Conservation (phyloP, 208 protist genomes). For the Leishmania mexicana region DNA sequence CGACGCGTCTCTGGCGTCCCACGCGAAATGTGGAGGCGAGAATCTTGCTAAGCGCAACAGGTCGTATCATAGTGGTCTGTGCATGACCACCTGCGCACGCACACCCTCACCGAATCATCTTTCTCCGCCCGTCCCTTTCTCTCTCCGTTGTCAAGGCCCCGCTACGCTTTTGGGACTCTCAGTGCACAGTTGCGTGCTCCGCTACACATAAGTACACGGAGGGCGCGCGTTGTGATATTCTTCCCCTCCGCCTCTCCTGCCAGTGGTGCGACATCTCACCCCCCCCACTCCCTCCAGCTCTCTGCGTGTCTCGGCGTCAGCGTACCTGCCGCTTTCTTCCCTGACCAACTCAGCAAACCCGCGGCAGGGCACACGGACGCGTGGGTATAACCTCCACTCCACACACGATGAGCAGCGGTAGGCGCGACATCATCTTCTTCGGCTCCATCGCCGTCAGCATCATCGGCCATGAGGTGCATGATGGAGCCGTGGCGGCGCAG, state of each 20-base stretch:
- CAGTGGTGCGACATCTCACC: background rate
- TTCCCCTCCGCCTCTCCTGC: background rate
- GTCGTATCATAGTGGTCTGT: background rate
- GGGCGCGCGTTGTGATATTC: background rate
- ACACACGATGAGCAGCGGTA: slow-evolving; percentile 13
- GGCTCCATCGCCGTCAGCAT: slow-evolving; percentile 60
- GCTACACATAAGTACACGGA: background rate
- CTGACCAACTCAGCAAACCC: background rate
- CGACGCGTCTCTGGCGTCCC: background rate
- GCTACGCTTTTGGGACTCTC: background rate
- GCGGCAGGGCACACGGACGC: background rate
- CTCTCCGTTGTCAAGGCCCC: background rate
- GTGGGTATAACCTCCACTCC: background rate
- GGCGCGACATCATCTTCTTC: slow-evolving; percentile 61
- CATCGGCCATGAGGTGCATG: slow-evolving; percentile 48
- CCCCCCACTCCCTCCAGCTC: slow-evolving; percentile 2
- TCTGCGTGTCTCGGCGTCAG: background rate
- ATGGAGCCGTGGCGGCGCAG: slow-evolving; percentile 37
- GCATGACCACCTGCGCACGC: background rate
- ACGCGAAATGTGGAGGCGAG: background rate
- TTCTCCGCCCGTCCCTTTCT: background rate
- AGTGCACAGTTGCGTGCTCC: background rate
- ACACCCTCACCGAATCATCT: too few relatives aligned
- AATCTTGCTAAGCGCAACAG: background rate
- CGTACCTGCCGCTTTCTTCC: background rate